A percentile compares a stretch with the other conserved stretches of the same genome.
Evolutionary conservation across 805 yeast genomes (phyloP).

Genomic region (Candida verbasci): DNA sequence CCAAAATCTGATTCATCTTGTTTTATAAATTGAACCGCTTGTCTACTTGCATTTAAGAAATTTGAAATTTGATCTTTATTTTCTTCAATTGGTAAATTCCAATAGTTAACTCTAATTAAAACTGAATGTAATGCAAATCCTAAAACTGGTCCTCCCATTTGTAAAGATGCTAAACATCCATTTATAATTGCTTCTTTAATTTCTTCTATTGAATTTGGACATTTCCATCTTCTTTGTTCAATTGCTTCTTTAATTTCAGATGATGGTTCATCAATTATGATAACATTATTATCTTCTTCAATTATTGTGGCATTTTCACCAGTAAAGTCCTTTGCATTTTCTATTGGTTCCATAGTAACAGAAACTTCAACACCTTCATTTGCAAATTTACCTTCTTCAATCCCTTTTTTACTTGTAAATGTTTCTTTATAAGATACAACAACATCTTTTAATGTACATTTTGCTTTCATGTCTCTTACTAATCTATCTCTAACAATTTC

Average conservation of each 20-base stretch:
- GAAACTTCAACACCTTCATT: slow-evolving; percentile 20
- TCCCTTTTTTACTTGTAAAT: slow-evolving; percentile 9
- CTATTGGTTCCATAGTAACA: slow-evolving; percentile 31
- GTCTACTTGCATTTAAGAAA: slow-evolving; percentile 41
- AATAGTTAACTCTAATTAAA: slow-evolving; percentile 46
- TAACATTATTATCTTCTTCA: slow-evolving; percentile 46
- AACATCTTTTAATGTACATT: slow-evolving; percentile 74
- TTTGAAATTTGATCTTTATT: slow-evolving; percentile 21
- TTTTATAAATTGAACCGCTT: slow-evolving; percentile 27
- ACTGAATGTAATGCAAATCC: slow-evolving; percentile 58
- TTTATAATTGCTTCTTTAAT: slow-evolving; percentile 52
- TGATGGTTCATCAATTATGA: slow-evolving; percentile 33
- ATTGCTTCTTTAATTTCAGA: slow-evolving; percentile 19
- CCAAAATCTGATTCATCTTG: slow-evolving; percentile 34
- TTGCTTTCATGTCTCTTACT: slow-evolving; percentile 76
- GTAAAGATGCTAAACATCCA: slow-evolving; percentile 59
- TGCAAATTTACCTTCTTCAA: slow-evolving; percentile 14
- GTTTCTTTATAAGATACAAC: slow-evolving; percentile 90
- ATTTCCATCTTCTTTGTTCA: slow-evolving; percentile 46
- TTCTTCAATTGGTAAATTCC: slow-evolving; percentile 54
- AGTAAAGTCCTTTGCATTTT: slow-evolving; percentile 34
- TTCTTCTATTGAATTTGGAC: slow-evolving; percentile 40
- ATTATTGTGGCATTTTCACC: slow-evolving; percentile 37
- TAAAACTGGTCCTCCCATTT: slow-evolving; percentile 61
- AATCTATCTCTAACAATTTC: slow-evolving; percentile 83